Conservation (phyloP, 768 basidiomycete genomes). For the Roridomyces roridus region DNA sequence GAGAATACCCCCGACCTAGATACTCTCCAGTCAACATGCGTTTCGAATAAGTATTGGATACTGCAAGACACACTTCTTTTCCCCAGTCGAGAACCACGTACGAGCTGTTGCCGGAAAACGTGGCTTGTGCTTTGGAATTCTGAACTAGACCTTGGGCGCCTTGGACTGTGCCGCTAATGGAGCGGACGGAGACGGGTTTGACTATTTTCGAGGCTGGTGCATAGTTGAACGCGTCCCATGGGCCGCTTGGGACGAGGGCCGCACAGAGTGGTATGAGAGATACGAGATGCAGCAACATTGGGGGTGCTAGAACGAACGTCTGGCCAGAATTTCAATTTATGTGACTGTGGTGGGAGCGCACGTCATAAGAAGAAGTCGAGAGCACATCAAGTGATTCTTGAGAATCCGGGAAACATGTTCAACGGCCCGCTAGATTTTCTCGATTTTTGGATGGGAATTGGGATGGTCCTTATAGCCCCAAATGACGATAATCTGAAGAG, state of each 20-base stretch:
- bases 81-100: constrained; percentile 48
- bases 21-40: not conserved
- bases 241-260: constrained; percentile 42
- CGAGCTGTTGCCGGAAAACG: constrained; percentile 35
- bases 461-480: too few relatives aligned
- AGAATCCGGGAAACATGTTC: too few relatives aligned
- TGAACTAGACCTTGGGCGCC: constrained; percentile 33
- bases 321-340: too few relatives aligned
- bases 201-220: constrained; percentile 41
- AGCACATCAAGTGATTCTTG: too few relatives aligned
- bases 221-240: constrained; percentile 52
- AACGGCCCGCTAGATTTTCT: too few relatives aligned
- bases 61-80: constrained; percentile 35
- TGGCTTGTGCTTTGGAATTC: constrained; percentile 30
- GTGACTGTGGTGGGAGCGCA: too few relatives aligned
- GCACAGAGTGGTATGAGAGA: not conserved
- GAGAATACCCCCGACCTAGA: constrained; percentile 40
- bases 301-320: too few relatives aligned
- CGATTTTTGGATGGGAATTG: too few relatives aligned
- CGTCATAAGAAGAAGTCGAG: too few relatives aligned
- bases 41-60: not conserved
- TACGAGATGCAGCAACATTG: constrained; percentile 1
- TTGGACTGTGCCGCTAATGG: constrained; percentile 32
- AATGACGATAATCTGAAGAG: too few relatives aligned
- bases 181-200: constrained; percentile 35